Evolutionary conservation across 2,329 filamentous ascomycete genomes (phyloP), one percentile per base, ranked within the genome.

Genomic region (Fusarium zealandicum): DNA sequence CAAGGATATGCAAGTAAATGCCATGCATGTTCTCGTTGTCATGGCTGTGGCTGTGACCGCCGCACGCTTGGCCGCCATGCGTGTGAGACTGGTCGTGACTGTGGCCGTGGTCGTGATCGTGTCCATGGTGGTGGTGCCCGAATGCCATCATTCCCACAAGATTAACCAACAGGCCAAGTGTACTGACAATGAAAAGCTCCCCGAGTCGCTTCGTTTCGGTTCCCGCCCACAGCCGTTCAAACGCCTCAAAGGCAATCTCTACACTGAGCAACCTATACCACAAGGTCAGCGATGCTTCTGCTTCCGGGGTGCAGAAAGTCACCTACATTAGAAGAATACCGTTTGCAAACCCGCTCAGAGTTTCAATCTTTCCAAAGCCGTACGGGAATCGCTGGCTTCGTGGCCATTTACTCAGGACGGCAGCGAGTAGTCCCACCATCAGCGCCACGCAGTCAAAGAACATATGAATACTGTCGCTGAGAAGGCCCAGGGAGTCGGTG

Each of bases 381-480:
- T 97, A 98, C 0, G 95, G 95, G 66, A 96, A 98, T 16, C 88
- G 82, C 54, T 90, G 82, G 70, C 89, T 96, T 1, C 92, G 90
- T 1, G 93, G 92, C 93, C 95, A 97, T 75, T 98, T 98, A 75
- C 91, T 95, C 80, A 96, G 91, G 6, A 99, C 92, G 2, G 93
- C 89, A 22, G 95, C 95, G 65, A 93, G 89, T 9, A 99, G 80
- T 10, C 95, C 95, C 30, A 99, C 92, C 2, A 90, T 85, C 22
- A 99, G 82, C 16, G 93, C 95, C 30, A 97, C 87, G 65, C 95
- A 99, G 75, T 99, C 95, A 67, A 99, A 98, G 69, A 99, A 93
- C 95, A 99, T 99, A 76, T 99, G 95, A 59, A 99, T 95, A 68
- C 93, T 98, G 74, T 99, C 95, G 64, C 92, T 96, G 14, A 99